Conservation (phyloP, 2,329 filamentous ascomycete species). For the Amphichorda felina region DNA sequence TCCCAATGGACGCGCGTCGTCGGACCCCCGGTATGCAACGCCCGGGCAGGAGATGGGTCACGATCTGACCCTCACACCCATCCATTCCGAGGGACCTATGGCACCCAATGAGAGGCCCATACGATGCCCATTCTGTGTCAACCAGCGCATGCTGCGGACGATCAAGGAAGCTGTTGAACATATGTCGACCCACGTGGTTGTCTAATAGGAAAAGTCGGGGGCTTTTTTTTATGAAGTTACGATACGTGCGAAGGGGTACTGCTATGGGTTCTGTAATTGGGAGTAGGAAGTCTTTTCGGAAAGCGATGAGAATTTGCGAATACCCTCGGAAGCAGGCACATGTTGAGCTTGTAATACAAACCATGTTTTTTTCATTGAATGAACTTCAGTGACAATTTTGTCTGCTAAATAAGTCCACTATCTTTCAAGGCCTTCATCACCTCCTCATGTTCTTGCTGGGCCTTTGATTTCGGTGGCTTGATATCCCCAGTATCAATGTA, state of each 20-base stretch:
- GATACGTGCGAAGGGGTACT: neutral
- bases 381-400: neutral
- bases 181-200: conserved; percentile 48
- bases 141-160: conserved; percentile 46
- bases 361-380: neutral
- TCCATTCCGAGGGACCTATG: conserved; percentile 35
- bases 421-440: conserved; percentile 30
- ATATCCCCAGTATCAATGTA: conserved; percentile 36
- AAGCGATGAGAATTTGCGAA: neutral
- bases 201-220: conserved; percentile 24
- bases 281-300: neutral
- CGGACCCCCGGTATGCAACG: conserved; percentile 20
- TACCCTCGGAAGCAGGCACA: neutral
- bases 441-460: conserved; percentile 23
- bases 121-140: conserved; percentile 49
- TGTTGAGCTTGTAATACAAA: no score
- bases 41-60: conserved; percentile 21
- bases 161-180: conserved; percentile 53
- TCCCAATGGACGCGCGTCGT: conserved; percentile 13
- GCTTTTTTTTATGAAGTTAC: neutral
- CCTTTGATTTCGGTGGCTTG: conserved; percentile 14
- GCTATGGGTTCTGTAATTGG: no score
- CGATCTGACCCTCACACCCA: conserved; percentile 42
- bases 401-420: conserved; percentile 22
- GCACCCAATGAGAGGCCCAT: conserved; percentile 35